Base-by-base conservation (phyloP, 352 stramenopile species). In the Saprolegnia parasitica region DNA sequence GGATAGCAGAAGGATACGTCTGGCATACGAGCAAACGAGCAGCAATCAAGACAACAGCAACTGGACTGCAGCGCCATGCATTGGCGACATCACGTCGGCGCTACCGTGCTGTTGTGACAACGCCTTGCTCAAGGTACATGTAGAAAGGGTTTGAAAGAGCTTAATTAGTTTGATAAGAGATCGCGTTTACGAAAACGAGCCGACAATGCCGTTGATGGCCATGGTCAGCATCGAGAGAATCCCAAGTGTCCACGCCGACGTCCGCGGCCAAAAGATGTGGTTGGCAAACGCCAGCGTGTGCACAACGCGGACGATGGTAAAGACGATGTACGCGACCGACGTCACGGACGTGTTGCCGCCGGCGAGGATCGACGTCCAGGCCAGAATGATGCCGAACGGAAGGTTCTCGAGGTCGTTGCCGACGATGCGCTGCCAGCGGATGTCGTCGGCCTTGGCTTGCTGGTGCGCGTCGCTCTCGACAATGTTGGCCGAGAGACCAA, bases 371-470 rank as follows among this genome's bases (percentile, higher is more conserved):
- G 75, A 75, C 9, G 20, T 21, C 62, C 62, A 68, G 0, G 62
- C 62, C 26, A 39, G 5, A 4, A 68, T 60, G 47, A 68, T 42
- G 2, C 62, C 62, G 62, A 89, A 63, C 20, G 79, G 80, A 50
- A 88, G 79, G 35, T 79, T 84, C 71, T 88, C 80, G 37, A 86
- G 63, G 52, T 88, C 80, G 73, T 88, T 88, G 42, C 76, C 72
- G 54, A 83, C 73, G 55, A 88, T 86, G 29, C 77, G 74, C 29
- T 81, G 79, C 78, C 80, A 88, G n/a, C 80, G 80, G 71, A 78
- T 71, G 40, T 86, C 78, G 29, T 74, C 61, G 18, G 32, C n/a
- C 46, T 60, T 60, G 26, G 62, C 62, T 35, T 60, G 21, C 23
- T 55, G 13, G 5, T 55, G 3, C 16, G 37, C 61, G 5, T 39